phyloP scores from a whole-genome alignment of 306 rosid genomes.

The Cucurbita argyrosperma region DNA sequence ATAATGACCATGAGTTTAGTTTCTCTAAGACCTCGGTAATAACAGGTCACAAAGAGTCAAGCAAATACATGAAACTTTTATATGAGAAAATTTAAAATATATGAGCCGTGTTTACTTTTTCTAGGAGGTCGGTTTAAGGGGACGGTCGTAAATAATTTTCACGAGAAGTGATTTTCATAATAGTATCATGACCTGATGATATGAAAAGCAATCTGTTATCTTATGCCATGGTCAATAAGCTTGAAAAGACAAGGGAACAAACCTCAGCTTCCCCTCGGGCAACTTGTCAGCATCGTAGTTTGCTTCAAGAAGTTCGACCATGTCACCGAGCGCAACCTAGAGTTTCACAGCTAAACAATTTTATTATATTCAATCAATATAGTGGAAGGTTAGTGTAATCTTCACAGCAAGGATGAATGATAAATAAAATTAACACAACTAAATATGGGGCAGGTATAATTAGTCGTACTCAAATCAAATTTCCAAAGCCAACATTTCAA shows the following conservation, averaged over 20 bases:
- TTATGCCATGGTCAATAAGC: not conserved
- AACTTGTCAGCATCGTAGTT: slow-evolving; percentile 66
- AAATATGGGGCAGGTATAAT: not conserved
- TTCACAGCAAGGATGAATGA: not conserved
- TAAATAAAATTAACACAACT: not conserved
- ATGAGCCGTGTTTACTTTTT: not conserved
- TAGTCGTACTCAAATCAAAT: not conserved
- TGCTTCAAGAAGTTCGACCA: slow-evolving; percentile 61
- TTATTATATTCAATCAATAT: not conserved
- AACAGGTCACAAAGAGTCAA: not conserved
- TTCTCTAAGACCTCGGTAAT: not conserved
- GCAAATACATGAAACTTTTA: not conserved
- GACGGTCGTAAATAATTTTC: not conserved
- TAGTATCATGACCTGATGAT: not conserved
- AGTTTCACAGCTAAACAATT: not conserved
- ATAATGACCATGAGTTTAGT: not conserved
- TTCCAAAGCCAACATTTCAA: not conserved
- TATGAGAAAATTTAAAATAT: not conserved
- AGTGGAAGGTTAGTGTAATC: not conserved
- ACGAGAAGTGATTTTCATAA: not conserved
- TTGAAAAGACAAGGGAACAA: slow-evolving; percentile 15
- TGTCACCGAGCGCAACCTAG: slow-evolving; percentile 88
- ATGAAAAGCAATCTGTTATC: not conserved
- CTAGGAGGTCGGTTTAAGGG: not conserved
- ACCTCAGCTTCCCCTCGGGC: slow-evolving; percentile 80